Percentiles rank a stretch among this genome's conserved stretches.
Evolutionary conservation across 176 grass and related monocot species (phyloP).

Genomic region (Phoenix roebelenii): DNA sequence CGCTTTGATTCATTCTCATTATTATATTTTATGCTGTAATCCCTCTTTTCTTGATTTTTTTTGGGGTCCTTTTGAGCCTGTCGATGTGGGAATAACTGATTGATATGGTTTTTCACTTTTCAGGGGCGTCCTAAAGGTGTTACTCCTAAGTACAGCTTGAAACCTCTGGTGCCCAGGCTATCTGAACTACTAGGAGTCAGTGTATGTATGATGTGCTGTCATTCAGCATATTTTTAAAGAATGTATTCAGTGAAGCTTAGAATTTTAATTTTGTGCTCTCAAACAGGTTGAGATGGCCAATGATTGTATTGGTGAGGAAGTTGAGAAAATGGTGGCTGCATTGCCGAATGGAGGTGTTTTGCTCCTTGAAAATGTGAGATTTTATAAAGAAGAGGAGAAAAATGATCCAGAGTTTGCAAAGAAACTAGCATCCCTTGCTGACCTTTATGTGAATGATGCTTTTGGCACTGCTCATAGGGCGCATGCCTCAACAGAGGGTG

Average conservation of each 20-base stretch:
- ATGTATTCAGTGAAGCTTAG: no score
- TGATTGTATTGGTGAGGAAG: background rate
- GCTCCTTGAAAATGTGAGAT: conserved; percentile 5
- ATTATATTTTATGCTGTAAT: no score
- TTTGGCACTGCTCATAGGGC: conserved; percentile 1
- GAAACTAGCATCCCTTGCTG: conserved; percentile 1
- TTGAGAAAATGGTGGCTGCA: background rate
- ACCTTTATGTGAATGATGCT: conserved; percentile 4
- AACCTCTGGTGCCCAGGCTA: background rate
- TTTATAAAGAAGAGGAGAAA: conserved; percentile 1
- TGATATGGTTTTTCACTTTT: no score
- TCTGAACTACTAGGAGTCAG: background rate
- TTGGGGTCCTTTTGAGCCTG: no score
- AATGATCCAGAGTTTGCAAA: background rate
- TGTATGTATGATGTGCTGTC: background rate
- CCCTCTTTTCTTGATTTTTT: no score
- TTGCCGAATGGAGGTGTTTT: conserved; percentile 3
- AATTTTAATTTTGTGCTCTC: no score
- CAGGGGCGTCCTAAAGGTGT: background rate
- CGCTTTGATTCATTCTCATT: no score
- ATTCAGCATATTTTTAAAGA: no score
- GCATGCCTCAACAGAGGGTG: conserved; percentile 3
- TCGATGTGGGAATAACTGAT: no score
- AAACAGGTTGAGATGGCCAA: conserved; percentile 3
- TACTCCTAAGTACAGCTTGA: conserved; percentile 3